phyloP scores from a whole-genome alignment of 208 protist genomes.

The Histomonas meleagridis region DNA sequence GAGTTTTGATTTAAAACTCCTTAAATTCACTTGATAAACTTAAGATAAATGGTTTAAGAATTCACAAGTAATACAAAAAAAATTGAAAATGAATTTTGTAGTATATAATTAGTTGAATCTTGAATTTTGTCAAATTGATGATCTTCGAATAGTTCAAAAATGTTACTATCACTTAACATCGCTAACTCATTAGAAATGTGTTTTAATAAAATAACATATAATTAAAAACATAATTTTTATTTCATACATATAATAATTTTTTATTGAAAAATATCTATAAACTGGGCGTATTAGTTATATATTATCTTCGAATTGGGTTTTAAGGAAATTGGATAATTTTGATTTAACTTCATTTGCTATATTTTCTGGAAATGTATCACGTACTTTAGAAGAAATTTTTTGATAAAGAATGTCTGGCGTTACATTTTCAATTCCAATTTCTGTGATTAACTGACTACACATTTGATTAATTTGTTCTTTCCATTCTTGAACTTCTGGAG shows the following conservation, averaged over 20 bases:
- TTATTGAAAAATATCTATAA: neutral
- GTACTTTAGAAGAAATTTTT: neutral
- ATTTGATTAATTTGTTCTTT: neutral
- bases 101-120: too few species aligned
- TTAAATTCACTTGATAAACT: too few species aligned
- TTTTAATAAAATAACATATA: neutral
- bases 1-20: too few species aligned
- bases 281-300: neutral
- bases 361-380: neutral
- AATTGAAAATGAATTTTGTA: too few species aligned
- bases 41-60: too few species aligned
- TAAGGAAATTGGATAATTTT: neutral
- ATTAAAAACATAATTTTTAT: neutral
- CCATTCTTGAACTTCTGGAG: neutral
- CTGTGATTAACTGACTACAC: neutral
- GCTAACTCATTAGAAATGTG: too few species aligned
- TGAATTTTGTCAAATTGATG: too few species aligned
- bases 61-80: too few species aligned
- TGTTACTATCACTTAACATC: too few species aligned
- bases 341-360: neutral
- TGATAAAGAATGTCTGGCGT: neutral
- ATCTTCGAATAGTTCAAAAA: too few species aligned
- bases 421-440: conserved; percentile 20
- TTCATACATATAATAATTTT: neutral
- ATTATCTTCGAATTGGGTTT: conserved; percentile 30